Percentiles rank a stretch among this genome's conserved stretches.
Evolutionary conservation across 2,329 filamentous ascomycete genomes (phyloP).

Genomic region (Sclerotinia glacialis): DNA sequence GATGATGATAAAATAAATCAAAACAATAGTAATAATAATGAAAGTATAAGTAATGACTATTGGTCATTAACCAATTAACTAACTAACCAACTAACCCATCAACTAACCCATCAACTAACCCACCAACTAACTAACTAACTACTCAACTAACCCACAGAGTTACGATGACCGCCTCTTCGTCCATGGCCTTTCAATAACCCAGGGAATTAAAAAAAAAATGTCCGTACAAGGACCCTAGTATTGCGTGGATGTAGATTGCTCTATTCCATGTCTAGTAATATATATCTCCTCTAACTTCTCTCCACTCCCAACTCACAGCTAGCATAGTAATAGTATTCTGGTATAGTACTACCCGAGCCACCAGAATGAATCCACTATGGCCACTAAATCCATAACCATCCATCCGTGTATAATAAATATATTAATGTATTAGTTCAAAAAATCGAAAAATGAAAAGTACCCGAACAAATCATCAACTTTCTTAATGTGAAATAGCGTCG

Average conservation of each 20-base stretch:
- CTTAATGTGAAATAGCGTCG: constrained; percentile 22
- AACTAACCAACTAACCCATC: background rate
- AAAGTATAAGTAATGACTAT: too few relatives aligned
- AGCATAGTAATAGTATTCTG: constrained; percentile 11
- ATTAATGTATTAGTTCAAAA: constrained; percentile 17
- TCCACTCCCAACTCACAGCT: constrained; percentile 2
- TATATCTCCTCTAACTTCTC: constrained; percentile 6
- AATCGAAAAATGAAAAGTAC: constrained; percentile 7
- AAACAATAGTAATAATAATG: background rate
- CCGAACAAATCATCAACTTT: constrained; percentile 17
- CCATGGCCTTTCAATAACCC: background rate
- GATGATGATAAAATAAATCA: background rate
- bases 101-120: background rate
- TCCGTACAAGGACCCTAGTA: constrained; percentile 10
- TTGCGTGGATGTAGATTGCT: background rate
- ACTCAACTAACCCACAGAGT: background rate
- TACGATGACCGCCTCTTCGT: constrained; percentile 13
- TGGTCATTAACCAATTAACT: too few relatives aligned
- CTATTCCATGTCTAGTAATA: constrained; percentile 13
- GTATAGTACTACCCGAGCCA: constrained; percentile 3
- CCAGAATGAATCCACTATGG: constrained; percentile 7
- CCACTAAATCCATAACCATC: constrained; percentile 11
- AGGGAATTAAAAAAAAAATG: background rate
- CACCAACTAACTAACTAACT: background rate
- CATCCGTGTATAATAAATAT: too few relatives aligned